A percentile compares a stretch with the other conserved stretches of the same genome.
phyloP scores from a whole-genome alignment of 2,329 filamentous ascomycete genomes.

The Didymella glomerata region DNA sequence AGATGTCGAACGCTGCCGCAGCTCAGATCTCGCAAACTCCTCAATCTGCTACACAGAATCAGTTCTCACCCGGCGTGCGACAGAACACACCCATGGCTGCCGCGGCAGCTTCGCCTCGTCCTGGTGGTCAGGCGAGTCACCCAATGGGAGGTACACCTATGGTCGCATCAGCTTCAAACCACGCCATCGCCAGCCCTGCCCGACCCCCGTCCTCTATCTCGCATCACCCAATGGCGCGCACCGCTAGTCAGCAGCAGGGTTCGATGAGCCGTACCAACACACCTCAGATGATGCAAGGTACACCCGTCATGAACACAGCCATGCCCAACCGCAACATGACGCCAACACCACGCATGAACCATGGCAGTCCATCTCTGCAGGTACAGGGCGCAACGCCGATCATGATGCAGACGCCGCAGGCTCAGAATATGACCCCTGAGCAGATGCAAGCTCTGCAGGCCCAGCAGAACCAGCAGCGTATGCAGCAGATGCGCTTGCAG shows the following conservation, averaged over 20 bases:
- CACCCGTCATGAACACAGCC: slow-evolving; percentile 49
- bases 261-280: slow-evolving; percentile 50
- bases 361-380: slow-evolving; percentile 46
- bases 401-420: slow-evolving; percentile 49
- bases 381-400: slow-evolving; percentile 49
- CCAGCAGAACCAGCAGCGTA: slow-evolving; percentile 39
- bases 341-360: slow-evolving; percentile 51
- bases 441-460: slow-evolving; percentile 43
- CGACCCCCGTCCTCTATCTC: slow-evolving; percentile 51
- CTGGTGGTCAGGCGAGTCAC: slow-evolving; percentile 46
- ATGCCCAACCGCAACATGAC: slow-evolving; percentile 52
- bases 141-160: slow-evolving; percentile 57
- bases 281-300: slow-evolving; percentile 51
- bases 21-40: slow-evolving; percentile 53
- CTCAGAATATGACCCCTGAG: slow-evolving; percentile 48
- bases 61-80: slow-evolving; percentile 67
- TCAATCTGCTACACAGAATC: slow-evolving; percentile 65
- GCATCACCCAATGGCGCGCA: slow-evolving; percentile 51
- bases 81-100: slow-evolving; percentile 58
- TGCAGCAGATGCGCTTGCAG: slow-evolving; percentile 26
- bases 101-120: slow-evolving; percentile 53
- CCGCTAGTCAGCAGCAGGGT: slow-evolving; percentile 50
- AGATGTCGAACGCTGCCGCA: slow-evolving; percentile 38
- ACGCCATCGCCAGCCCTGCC: slow-evolving; percentile 50
- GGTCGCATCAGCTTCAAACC: slow-evolving; percentile 50